Conservation (phyloP, 192 early-diverging fungal genomes). For the Coemansia sp. region DNA sequence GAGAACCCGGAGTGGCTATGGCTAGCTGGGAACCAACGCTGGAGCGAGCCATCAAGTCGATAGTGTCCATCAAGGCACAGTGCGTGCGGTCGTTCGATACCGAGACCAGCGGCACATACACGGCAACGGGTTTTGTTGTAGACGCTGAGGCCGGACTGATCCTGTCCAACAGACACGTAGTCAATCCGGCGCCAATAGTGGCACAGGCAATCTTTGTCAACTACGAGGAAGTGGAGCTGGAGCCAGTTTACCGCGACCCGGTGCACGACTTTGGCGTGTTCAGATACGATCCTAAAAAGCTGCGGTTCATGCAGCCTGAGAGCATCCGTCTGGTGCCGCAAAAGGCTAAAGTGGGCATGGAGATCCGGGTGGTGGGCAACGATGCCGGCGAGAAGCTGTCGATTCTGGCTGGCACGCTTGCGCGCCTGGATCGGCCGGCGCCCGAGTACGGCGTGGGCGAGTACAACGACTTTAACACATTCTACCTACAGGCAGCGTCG, state of each 20-base stretch:
- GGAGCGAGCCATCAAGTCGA: slow-evolving; percentile 70
- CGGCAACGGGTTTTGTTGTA: slow-evolving; percentile 77
- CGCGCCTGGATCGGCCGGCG: slow-evolving; percentile 71
- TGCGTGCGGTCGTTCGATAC: slow-evolving; percentile 79
- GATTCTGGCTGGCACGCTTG: slow-evolving; percentile 73
- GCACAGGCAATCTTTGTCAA: slow-evolving; percentile 72
- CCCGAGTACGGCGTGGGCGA: slow-evolving; percentile 74
- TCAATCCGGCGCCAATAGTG: slow-evolving; percentile 69
- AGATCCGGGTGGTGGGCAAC: slow-evolving; percentile 78
- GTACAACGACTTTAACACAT: slow-evolving; percentile 84
- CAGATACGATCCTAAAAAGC: slow-evolving; percentile 66
- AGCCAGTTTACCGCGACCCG: slow-evolving; percentile 76
- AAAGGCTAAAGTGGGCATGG: slow-evolving; percentile 71
- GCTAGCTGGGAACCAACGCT: slow-evolving; percentile 70
- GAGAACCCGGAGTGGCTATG: slow-evolving; percentile 1
- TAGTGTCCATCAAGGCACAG: slow-evolving; percentile 75
- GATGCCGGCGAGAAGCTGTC: slow-evolving; percentile 81
- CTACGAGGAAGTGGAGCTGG: slow-evolving; percentile 75
- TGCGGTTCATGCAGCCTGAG: slow-evolving; percentile 36
- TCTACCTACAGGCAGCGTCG: slow-evolving; percentile 78
- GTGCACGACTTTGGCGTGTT: slow-evolving; percentile 84
- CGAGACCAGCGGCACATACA: slow-evolving; percentile 69
- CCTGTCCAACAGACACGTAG: slow-evolving; percentile 78
- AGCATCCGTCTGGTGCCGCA: slow-evolving; percentile 64
- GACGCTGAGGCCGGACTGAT: slow-evolving; percentile 72